Evolutionary conservation across 2,329 filamentous ascomycete species (phyloP), one percentile per base, ranked within the genome.

Genomic region (Ceratocystis cacaofunesta): DNA sequence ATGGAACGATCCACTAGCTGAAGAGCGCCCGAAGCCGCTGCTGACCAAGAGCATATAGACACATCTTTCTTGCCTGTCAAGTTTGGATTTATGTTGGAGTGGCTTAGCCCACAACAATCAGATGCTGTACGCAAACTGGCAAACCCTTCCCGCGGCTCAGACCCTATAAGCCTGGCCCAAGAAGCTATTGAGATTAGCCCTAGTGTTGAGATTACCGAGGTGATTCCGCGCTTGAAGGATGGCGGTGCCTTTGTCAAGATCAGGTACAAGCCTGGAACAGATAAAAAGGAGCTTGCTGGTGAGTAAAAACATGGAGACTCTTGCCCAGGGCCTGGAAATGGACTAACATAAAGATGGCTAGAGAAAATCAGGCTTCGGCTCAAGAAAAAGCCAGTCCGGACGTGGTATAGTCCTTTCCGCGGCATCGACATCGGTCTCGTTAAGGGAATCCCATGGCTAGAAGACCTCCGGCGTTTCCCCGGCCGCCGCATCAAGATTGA

Each of bases 241-340:
- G 94, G 94, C 17, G 94, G 94, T 12, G 90, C 90, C 0, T 97
- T 95, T 73, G 86, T 97, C 73, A 96, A 95, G 74, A 91, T 95
- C 72, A 81, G 80, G 17, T 83, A 80, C 64, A 75, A 77, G 48
- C 68, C 73, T 0, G 74, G 73, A 10, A 70, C 76, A 8, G 72
- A 75, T 3, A 71, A 76, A 2, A 73, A 76, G 60, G 71, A 79
- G 61, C 72, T 81, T 61, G 78, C 81, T 71, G 72, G 76, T 77
- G 70, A 41, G 69, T 70, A 22, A 30, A 5, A 6, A 32, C 64
- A 69, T 2, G 4, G 5, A 1, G 2, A 15, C 10, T 10, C 4
- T 28, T 30, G 17, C 36, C 36, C 5, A 17, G 28, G 52, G 28
- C 17, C 2, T 2, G 7, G 1, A 32, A 30, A 17, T 12, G 5